Evolutionary conservation across 2,329 filamentous ascomycete genomes (phyloP).

Genomic region (Stagonosporopsis chrysanthemi): DNA sequence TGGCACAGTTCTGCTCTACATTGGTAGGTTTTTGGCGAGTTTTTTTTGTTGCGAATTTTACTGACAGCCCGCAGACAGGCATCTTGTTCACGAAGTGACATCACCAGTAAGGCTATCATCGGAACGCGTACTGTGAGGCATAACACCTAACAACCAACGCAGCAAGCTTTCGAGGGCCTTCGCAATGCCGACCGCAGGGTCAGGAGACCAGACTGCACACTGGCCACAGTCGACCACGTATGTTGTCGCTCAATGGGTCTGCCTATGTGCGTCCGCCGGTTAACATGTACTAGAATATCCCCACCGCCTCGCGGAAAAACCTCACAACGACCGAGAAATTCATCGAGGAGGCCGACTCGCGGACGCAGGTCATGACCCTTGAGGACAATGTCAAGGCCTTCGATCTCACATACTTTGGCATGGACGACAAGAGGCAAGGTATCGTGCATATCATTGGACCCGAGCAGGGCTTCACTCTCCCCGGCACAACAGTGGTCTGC

Average conservation of each 20-base stretch:
- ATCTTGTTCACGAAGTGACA: constrained; percentile 98
- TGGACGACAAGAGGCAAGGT: constrained; percentile 94
- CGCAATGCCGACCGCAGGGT: constrained; percentile 88
- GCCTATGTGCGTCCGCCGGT: constrained; percentile 9
- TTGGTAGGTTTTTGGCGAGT: constrained; percentile 68
- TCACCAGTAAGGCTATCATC: constrained; percentile 73
- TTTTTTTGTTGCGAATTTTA: neutral
- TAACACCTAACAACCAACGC: constrained; percentile 20
- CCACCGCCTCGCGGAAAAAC: constrained; percentile 86
- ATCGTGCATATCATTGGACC: constrained; percentile 99
- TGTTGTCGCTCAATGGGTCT: constrained; percentile 40
- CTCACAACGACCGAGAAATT: constrained; percentile 95
- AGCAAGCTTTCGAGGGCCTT: constrained; percentile 97
- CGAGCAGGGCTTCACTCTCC: constrained; percentile 97
- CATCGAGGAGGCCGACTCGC: constrained; percentile 92
- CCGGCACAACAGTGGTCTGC: constrained; percentile 95
- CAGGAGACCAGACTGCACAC: constrained; percentile 92
- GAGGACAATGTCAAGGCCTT: constrained; percentile 98
- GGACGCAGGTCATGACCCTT: constrained; percentile 91
- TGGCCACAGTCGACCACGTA: constrained; percentile 97
- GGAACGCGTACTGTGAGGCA: neutral
- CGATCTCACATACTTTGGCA: constrained; percentile 94
- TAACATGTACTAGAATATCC: constrained; percentile 75
- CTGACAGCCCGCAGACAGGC: constrained; percentile 70
- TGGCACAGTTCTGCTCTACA: constrained; percentile 91